These are phyloP conservation scores for Mollisiaceae sp. DNA, from an alignment of 2,329 filamentous ascomycete genomes.

Conservation along the genomic window DNA sequence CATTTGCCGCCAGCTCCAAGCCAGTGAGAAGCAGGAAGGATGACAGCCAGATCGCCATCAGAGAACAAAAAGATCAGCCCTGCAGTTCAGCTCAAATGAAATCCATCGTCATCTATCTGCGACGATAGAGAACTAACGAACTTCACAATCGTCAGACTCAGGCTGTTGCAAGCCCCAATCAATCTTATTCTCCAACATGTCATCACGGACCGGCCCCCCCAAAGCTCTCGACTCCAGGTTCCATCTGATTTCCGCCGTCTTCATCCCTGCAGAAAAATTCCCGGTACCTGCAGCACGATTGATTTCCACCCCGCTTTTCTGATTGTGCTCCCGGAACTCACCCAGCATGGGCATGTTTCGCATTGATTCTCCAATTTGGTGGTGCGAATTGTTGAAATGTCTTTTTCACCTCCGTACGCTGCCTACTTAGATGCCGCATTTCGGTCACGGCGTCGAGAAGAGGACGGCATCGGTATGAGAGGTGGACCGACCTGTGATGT, in stretches of 20 bases:
- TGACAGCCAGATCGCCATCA: conserved; percentile 3
- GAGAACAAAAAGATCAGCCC: neutral
- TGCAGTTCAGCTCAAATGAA: neutral
- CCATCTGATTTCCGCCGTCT: conserved; percentile 18
- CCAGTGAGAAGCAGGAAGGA: conserved; percentile 3
- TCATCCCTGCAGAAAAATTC: conserved; percentile 1
- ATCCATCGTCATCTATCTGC: neutral
- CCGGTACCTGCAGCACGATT: conserved; percentile 15
- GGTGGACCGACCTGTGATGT: neutral
- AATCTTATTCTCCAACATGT: conserved; percentile 2
- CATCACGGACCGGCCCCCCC: neutral
- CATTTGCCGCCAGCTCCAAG: conserved; percentile 4
- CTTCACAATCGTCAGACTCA: neutral
- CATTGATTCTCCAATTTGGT: conserved; percentile 9
- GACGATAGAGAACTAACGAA: neutral
- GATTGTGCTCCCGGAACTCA: conserved; percentile 3
- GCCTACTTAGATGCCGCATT: neutral
- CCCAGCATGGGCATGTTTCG: conserved; percentile 18
- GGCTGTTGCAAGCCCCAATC: neutral
- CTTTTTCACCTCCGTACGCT: neutral
- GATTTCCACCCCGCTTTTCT: conserved; percentile 12
- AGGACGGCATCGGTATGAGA: neutral
- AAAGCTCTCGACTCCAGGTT: conserved; percentile 1
- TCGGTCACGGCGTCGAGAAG: neutral
- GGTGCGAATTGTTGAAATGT: neutral